Conservation (phyloP, 228 moss, liverwort and hornwort species). For the Sphagnum magellanicum region DNA sequence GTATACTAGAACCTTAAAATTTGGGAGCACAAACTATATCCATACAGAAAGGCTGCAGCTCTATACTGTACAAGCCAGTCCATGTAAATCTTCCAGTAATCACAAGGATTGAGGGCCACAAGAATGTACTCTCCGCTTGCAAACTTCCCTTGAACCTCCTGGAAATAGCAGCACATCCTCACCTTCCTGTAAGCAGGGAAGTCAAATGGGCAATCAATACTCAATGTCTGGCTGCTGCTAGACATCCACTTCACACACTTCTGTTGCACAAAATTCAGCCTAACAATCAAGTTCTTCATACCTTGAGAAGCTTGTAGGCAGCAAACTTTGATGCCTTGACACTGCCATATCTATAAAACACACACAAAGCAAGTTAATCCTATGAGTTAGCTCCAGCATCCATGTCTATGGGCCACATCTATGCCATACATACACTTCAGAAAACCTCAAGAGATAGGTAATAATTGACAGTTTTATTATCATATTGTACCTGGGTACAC, state of each 20-base stretch:
- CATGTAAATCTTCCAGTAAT: not conserved
- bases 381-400: too few relatives aligned
- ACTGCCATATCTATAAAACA: slow-evolving; percentile 64
- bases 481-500: too few relatives aligned
- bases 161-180: slow-evolving; percentile 85
- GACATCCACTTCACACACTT: not conserved
- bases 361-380: not conserved
- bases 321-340: slow-evolving; percentile 79
- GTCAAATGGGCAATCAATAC: not conserved
- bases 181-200: slow-evolving; percentile 44
- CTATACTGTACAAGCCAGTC: too few relatives aligned
- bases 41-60: too few relatives aligned
- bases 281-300: not conserved
- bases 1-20: too few relatives aligned
- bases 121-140: slow-evolving; percentile 75
- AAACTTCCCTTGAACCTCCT: slow-evolving; percentile 92
- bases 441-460: too few relatives aligned
- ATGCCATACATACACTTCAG: too few relatives aligned
- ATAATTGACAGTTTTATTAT: too few relatives aligned
- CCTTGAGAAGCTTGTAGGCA: slow-evolving; percentile 93
- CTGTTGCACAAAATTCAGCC: not conserved
- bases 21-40: too few relatives aligned
- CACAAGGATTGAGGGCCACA: not conserved
- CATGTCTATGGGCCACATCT: too few relatives aligned
- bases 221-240: not conserved